A percentile compares a stretch with the other conserved stretches of the same genome.
These are phyloP conservation scores for Syncephalastrum sp. DNA, from an alignment of 371 early-diverging fungal species.

Conservation along the genomic window DNA sequence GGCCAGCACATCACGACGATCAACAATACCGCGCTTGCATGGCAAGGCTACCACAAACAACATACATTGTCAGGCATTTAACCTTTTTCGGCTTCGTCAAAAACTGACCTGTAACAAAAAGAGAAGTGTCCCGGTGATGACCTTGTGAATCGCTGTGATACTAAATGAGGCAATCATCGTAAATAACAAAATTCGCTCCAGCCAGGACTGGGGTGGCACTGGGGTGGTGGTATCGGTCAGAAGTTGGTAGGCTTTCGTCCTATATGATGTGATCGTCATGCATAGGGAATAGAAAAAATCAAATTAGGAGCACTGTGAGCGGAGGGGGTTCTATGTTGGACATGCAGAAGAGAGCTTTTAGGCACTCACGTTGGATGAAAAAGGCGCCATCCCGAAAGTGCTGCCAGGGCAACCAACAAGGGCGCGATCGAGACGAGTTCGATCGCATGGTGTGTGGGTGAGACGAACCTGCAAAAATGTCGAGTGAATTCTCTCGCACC, in stretches of 20 bases:
- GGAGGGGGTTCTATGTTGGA: neutral
- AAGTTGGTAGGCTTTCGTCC: constrained; percentile 15
- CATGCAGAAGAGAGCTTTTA: neutral
- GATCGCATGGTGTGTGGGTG: constrained; percentile 53
- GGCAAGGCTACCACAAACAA: constrained; percentile 50
- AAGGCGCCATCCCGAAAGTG: constrained; percentile 47
- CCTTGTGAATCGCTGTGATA: constrained; percentile 49
- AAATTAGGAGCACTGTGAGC: neutral
- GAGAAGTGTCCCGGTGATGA: constrained; percentile 35
- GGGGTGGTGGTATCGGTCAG: constrained; percentile 10
- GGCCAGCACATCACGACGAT: constrained; percentile 53
- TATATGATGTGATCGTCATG: neutral
- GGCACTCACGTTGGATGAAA: neutral
- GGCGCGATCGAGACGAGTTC: constrained; percentile 51
- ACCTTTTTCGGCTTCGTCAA: neutral
- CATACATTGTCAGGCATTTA: neutral
- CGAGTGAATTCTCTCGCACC: neutral
- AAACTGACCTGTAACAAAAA: constrained; percentile 49
- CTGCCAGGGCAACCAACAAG: constrained; percentile 31
- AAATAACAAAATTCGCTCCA: constrained; percentile 35
- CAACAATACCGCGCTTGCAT: constrained; percentile 51
- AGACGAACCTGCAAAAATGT: constrained; percentile 41
- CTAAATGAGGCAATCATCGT: constrained; percentile 39
- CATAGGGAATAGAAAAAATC: neutral
- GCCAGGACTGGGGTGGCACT: constrained; percentile 29